These are phyloP conservation scores for Schizosaccharomyces japonicus DNA, from an alignment of 805 yeast genomes.

Conservation along the genomic window DNA sequence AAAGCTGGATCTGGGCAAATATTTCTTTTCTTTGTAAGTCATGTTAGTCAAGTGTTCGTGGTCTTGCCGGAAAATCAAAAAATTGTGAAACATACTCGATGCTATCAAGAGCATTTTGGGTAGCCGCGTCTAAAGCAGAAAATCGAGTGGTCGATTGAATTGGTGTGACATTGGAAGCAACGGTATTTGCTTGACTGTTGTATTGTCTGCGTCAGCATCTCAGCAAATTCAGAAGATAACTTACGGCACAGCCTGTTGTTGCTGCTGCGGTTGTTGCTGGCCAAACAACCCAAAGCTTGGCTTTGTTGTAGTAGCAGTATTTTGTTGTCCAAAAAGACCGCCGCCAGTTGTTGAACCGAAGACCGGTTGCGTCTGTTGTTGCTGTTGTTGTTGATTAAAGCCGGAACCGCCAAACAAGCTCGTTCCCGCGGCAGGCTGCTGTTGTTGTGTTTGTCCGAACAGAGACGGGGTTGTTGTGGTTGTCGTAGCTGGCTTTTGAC, in stretches of 20 bases:
- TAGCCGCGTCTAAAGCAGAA: slow-evolving; percentile 29
- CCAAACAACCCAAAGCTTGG: slow-evolving; percentile 6
- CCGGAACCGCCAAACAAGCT: neutral
- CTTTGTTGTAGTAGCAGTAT: neutral
- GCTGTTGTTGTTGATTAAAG: slow-evolving; percentile 5
- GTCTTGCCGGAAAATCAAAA: neutral
- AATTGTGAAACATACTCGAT: slow-evolving; percentile 17
- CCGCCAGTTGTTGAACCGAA: neutral
- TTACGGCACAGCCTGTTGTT: slow-evolving; percentile 1
- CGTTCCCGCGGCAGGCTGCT: slow-evolving; percentile 1
- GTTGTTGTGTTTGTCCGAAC: slow-evolving; percentile 14
- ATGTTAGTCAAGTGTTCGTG: neutral
- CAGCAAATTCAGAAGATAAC: neutral
- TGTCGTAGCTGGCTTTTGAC: slow-evolving; percentile 7
- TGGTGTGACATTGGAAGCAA: slow-evolving; percentile 19
- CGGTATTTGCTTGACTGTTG: neutral
- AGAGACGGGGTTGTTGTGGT: slow-evolving; percentile 10
- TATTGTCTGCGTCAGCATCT: neutral
- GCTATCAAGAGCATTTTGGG: slow-evolving; percentile 29
- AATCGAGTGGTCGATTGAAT: slow-evolving; percentile 27
- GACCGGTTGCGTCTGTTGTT: slow-evolving; percentile 11
- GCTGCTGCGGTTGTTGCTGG: slow-evolving; percentile 12
- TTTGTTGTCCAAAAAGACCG: slow-evolving; percentile 9
- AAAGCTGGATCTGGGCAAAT: neutral
- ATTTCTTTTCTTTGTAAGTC: neutral